These are phyloP conservation scores for Diplotaxis tenuifolia DNA, from an alignment of 345 rosid species.

Conservation along the genomic window DNA sequence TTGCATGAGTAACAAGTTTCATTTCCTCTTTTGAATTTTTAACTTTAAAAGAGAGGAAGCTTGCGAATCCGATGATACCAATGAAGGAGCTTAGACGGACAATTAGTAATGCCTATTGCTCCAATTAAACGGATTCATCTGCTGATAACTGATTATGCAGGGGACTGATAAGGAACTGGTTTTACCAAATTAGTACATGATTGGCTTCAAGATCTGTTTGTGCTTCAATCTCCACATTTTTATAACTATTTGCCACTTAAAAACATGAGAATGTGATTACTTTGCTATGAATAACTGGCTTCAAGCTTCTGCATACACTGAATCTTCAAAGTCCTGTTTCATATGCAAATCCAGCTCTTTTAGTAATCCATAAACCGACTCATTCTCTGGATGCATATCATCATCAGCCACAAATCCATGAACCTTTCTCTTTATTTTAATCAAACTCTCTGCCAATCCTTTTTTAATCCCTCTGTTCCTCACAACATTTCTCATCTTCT, in stretches of 20 bases:
- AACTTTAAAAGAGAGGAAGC: background rate
- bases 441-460: constrained; percentile 42
- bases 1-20: constrained; percentile 75
- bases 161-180: background rate
- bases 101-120: background rate
- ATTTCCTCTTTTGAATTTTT: background rate
- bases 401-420: constrained; percentile 53
- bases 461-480: constrained; percentile 48
- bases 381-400: constrained; percentile 39
- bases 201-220: background rate
- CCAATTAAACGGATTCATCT: background rate
- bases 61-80: constrained; percentile 27
- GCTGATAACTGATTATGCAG: background rate
- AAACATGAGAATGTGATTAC: background rate
- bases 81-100: background rate
- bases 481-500: constrained; percentile 42
- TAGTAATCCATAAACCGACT: constrained; percentile 40
- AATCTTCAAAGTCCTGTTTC: constrained; percentile 19
- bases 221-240: background rate
- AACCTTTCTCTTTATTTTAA: constrained; percentile 40
- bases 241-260: background rate
- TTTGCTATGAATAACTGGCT: background rate
- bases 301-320: constrained; percentile 18
- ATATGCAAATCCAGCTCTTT: constrained; percentile 43
- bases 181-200: background rate